phyloP scores from a whole-genome alignment of 2,329 filamentous ascomycete genomes.

The Achaetomium macrosporum region DNA sequence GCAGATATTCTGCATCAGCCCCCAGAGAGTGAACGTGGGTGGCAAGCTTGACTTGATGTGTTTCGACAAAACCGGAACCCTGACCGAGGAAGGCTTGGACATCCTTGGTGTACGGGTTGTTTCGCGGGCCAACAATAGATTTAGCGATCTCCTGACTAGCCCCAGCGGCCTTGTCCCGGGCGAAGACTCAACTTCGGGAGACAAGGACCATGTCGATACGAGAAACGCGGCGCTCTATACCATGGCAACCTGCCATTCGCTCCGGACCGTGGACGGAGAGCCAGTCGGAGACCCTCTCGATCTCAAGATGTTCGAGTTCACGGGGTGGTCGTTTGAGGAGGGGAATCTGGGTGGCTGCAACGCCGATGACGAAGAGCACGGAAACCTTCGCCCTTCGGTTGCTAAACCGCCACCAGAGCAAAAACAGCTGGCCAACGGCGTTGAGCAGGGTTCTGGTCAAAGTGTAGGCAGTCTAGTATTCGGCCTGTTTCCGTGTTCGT shows the following conservation, averaged over 20 bases:
- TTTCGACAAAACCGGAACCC: slow-evolving; percentile 97
- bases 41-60: slow-evolving; percentile 95
- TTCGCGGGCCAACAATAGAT: slow-evolving; percentile 53
- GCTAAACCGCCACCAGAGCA: slow-evolving; percentile 67
- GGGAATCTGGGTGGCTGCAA: slow-evolving; percentile 62
- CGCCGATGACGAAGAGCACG: slow-evolving; percentile 66
- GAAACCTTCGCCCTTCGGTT: slow-evolving; percentile 76
- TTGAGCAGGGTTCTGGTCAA: slow-evolving; percentile 32
- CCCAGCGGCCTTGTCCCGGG: slow-evolving; percentile 49
- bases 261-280: slow-evolving; percentile 80
- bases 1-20: slow-evolving; percentile 95
- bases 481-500: not conserved
- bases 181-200: slow-evolving; percentile 24
- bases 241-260: slow-evolving; percentile 95
- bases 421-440: slow-evolving; percentile 45
- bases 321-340: slow-evolving; percentile 87
- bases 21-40: slow-evolving; percentile 92
- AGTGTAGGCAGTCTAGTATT: slow-evolving; percentile 26
- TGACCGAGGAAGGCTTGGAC: slow-evolving; percentile 94
- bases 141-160: slow-evolving; percentile 70
- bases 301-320: slow-evolving; percentile 98
- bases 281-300: slow-evolving; percentile 91
- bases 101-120: slow-evolving; percentile 83
- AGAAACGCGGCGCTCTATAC: slow-evolving; percentile 69
- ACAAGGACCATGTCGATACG: slow-evolving; percentile 30